These are phyloP conservation scores for Dendrocalamus sinicus DNA, from an alignment of 176 grass and related monocot genomes.

Conservation along the genomic window DNA sequence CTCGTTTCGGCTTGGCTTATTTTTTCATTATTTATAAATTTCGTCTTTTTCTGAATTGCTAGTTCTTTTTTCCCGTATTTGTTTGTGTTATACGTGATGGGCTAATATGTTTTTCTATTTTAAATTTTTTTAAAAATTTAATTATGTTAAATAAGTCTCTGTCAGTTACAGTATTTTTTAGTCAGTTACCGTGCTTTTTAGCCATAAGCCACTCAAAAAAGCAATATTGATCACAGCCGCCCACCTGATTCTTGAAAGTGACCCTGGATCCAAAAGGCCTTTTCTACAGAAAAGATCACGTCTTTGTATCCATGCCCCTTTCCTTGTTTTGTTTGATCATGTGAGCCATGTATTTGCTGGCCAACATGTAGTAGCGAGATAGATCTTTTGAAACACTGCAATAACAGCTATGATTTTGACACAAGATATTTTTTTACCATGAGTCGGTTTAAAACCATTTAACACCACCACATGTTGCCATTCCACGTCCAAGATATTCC, in stretches of 20 bases:
- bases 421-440: constrained; percentile 2
- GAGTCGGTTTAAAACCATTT: not conserved
- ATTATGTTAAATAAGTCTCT: no score
- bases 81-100: no score
- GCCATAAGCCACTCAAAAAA: no score
- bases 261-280: constrained; percentile 5
- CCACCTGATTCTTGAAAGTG: constrained; percentile 37
- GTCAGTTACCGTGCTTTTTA: no score
- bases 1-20: no score
- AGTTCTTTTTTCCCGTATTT: no score
- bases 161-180: no score
- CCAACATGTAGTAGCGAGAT: not conserved
- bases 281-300: constrained; percentile 1
- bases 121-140: no score
- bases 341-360: not conserved
- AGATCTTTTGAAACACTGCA: not conserved
- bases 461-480: not conserved
- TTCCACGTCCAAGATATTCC: not conserved
- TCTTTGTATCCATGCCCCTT: not conserved
- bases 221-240: not conserved
- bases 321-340: not conserved
- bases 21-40: no score
- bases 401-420: not conserved
- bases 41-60: no score
- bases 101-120: no score